Evolutionary conservation across 306 rosid genomes (phyloP), one percentile per base, ranked within the genome.

Genomic region (Prunus fruticosa): DNA sequence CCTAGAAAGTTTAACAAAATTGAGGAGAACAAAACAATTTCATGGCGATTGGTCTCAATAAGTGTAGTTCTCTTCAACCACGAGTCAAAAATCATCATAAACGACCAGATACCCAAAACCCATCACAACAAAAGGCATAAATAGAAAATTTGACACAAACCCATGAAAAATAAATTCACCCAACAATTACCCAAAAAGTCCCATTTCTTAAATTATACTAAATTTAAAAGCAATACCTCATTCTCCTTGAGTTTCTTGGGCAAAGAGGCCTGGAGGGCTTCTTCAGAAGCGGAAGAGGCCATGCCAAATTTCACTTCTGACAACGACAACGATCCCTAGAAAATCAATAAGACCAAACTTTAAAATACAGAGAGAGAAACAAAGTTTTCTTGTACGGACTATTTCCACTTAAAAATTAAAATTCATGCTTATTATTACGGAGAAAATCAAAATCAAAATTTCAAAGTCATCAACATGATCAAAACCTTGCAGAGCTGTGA

Each of bases 161-260:
- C 61, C 50, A 34, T 65, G 12, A 46, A 11, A 43, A 62, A 2
- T n/a, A 0, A 46, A 65, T 11, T 2, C 8, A 11, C 61, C 54
- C 22, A 18, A 60, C 27, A 38, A 13, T 38, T 27, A 8, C 19
- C 0, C 4, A 23, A 65, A 65, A 45, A 57, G 2, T 41, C 15
- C 14, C 2, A 19, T 6, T 0, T 32, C 49, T n/a, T 13, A 1
- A 13, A 63, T 41, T 8, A 3, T 18, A 41, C 1, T 3, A 2
- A 13, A 20, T 72, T 4, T 56, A 9, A 79, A 14, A 30, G 41
- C 2, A 78, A n/a, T 64, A 91, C 96, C 90, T 69, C 73, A 3
- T 52, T 83, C 12, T 57, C 88, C 45, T 90, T 88, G 76, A 76
- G 88, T 75, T 88, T 88, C 83, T 83, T 79, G 71, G 79, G 7